Percentiles rank a stretch among this genome's conserved stretches.
Evolutionary conservation across 345 rosid genomes (phyloP).

Genomic region (Orychophragmus violaceus): DNA sequence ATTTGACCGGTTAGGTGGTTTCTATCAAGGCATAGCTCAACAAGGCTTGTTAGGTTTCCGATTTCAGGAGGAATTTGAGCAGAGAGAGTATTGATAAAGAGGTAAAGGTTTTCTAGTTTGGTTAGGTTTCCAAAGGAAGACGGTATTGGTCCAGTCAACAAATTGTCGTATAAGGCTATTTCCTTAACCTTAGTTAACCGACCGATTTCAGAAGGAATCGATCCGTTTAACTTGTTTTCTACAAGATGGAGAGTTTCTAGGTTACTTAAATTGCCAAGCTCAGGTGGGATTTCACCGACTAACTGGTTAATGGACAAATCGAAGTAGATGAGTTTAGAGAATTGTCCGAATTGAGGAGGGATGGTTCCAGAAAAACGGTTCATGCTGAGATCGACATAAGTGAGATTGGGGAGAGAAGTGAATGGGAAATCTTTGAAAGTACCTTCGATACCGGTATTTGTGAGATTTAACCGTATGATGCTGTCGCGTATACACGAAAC

Average conservation of each 20-base stretch:
- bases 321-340: conserved; percentile 35
- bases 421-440: conserved; percentile 39
- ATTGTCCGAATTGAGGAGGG: conserved; percentile 28
- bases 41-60: conserved; percentile 34
- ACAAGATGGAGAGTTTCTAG: conserved; percentile 31
- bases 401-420: conserved; percentile 39
- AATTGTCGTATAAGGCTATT: conserved; percentile 22
- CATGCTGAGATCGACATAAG: conserved; percentile 31
- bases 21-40: conserved; percentile 30
- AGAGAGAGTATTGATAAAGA: conserved; percentile 27
- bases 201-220: conserved; percentile 32
- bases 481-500: conserved; percentile 25
- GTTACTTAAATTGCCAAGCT: conserved; percentile 32
- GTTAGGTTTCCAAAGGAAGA: conserved; percentile 31
- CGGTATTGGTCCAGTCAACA: conserved; percentile 37
- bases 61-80: conserved; percentile 33
- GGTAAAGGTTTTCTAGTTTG: conserved; percentile 30
- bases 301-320: conserved; percentile 37
- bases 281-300: conserved; percentile 36
- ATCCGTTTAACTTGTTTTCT: conserved; percentile 35
- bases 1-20: conserved; percentile 29
- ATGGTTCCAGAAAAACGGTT: conserved; percentile 36
- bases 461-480: conserved; percentile 29
- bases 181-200: conserved; percentile 26
- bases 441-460: conserved; percentile 31